Evolutionary conservation across 1,139 yeast species (phyloP), one percentile per base, ranked within the genome.

Genomic region (Taphrina confusa): DNA sequence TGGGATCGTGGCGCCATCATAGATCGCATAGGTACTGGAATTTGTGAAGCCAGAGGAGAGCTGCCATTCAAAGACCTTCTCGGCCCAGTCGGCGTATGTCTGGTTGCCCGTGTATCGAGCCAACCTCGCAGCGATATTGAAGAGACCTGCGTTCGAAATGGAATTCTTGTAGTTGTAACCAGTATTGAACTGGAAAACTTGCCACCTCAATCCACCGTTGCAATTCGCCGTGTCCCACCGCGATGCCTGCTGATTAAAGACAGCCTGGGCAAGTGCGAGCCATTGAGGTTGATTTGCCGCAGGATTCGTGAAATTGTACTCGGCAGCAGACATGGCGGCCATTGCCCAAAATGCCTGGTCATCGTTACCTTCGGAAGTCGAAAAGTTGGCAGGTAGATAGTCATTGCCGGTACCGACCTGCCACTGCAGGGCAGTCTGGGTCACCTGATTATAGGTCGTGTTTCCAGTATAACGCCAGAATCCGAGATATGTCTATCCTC

Each of bases 271-370:
- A 66, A 86, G 75, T 33, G 81, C 77, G 34, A 84, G 75, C 94
- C 95, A 87, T 61, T 82, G 75, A 59, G 84, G 84, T 49, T 73
- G 67, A 61, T 72, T 74, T 20, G 73, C 73, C 23, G 74, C 75
- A 0, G 94, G 92, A 66, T 82, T 80, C 16, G 85, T 75, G 71
- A 86, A 86, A 74, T 87, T 87, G 70, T 82, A 77, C 71, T 89
- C 96, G 1, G 91, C 86, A 0, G 96, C 96, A 30, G 80, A 83
- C 83, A 89, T 83, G 3, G 80, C 92, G 0, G 92, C 83, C 60
- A 89, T 75, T 0, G 91, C 96, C 96, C 96, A 89, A 66, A 88
- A 85, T 0, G 88, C 95, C 74, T 88, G 95, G 77, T 89, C 96
- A 76, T 89, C 96, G 69, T 89, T 89, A 70, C 96, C 96, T 72